A percentile compares a stretch with the other conserved stretches of the same genome.
Conservation (phyloP, 2,329 filamentous ascomycete species). For the Fusarium sp. region DNA sequence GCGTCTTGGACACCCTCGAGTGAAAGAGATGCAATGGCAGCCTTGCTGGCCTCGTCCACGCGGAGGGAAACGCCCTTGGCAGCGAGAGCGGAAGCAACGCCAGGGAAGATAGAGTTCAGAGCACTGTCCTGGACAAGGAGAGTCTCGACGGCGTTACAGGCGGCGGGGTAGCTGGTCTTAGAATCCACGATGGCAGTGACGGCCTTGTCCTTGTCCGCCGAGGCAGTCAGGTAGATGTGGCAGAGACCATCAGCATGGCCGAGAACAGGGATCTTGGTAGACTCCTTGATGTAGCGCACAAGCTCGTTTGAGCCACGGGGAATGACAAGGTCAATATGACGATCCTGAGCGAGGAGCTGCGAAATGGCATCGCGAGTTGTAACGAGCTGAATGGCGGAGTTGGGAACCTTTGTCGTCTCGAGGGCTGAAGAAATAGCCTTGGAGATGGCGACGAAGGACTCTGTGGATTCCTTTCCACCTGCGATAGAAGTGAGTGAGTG, state of each 20-base stretch:
- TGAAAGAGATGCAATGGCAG: constrained; percentile 67
- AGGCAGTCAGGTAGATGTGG: constrained; percentile 84
- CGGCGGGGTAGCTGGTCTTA: constrained; percentile 94
- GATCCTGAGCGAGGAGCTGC: constrained; percentile 87
- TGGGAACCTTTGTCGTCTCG: constrained; percentile 80
- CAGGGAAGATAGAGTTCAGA: constrained; percentile 76
- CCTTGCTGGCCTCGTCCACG: constrained; percentile 81
- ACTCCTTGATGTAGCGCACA: constrained; percentile 89
- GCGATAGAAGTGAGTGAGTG: neutral
- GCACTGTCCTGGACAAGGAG: constrained; percentile 85
- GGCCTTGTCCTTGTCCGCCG: constrained; percentile 81
- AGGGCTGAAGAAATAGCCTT: constrained; percentile 86
- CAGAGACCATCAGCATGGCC: constrained; percentile 97
- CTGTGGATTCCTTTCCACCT: constrained; percentile 94
- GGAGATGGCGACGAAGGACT: constrained; percentile 95
- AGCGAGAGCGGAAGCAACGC: constrained; percentile 80
- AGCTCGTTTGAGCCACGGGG: constrained; percentile 92
- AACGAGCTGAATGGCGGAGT: constrained; percentile 91
- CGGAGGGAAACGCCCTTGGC: constrained; percentile 84
- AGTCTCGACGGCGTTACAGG: constrained; percentile 95
- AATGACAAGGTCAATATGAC: constrained; percentile 94
- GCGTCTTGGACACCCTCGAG: constrained; percentile 74
- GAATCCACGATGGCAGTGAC: constrained; percentile 87
- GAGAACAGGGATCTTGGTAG: constrained; percentile 94
- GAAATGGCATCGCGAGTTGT: constrained; percentile 93